Evolutionary conservation across 306 rosid species (phyloP).

Genomic region (Abrus precatorius): DNA sequence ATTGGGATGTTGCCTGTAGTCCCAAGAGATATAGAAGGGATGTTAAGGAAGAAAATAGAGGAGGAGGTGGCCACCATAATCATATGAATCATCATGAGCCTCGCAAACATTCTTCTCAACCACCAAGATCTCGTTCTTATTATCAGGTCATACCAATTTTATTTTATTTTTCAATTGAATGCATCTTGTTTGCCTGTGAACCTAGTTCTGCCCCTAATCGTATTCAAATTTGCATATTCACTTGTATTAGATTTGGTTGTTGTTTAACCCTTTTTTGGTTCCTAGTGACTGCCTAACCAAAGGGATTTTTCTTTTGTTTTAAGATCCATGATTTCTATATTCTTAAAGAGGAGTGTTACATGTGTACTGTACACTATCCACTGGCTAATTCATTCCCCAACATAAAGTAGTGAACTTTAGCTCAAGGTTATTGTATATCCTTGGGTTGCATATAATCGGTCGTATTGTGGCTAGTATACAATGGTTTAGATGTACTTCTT

Average conservation of each 20-base stretch:
- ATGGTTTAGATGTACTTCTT: neutral
- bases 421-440: conserved; percentile 1
- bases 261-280: conserved; percentile 2
- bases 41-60: conserved; percentile 54
- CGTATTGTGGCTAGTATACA: conserved; percentile 1
- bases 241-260: conserved; percentile 13
- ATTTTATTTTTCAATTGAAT: neutral
- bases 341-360: neutral
- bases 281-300: neutral
- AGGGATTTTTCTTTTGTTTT: neutral
- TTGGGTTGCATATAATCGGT: neutral
- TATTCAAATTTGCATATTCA: neutral
- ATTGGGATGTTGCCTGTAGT: conserved; percentile 52
- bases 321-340: neutral
- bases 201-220: neutral
- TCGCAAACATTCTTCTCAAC: conserved; percentile 61
- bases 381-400: conserved; percentile 3
- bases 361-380: neutral
- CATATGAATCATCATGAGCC: conserved; percentile 54
- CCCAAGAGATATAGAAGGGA: conserved; percentile 86
- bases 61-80: neutral
- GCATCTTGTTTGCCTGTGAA: conserved; percentile 16
- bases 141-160: conserved; percentile 61
- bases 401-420: neutral
- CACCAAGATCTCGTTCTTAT: conserved; percentile 65